A percentile compares a stretch with the other conserved stretches of the same genome.
phyloP scores from a whole-genome alignment of 1,139 yeast genomes.

The Geotrichum phurueaensis region DNA sequence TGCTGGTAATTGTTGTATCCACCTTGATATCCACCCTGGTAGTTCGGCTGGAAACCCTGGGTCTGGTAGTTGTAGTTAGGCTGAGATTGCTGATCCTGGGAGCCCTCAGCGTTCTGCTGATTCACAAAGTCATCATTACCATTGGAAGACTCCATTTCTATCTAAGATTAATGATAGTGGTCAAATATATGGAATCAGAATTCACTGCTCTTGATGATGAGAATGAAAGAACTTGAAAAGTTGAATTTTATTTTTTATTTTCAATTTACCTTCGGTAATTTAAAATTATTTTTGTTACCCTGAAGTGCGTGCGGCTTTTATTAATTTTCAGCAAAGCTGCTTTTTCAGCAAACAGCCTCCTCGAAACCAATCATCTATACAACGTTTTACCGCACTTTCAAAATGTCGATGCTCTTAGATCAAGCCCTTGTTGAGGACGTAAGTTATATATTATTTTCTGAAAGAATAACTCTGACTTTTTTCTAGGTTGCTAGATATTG shows the following conservation, averaged over 20 bases:
- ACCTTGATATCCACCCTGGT: slow-evolving; percentile 1
- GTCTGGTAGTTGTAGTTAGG: slow-evolving; percentile 4
- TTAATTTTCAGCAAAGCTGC: neutral
- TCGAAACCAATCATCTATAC: neutral
- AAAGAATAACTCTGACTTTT: neutral
- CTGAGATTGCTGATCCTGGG: neutral
- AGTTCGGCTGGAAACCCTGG: slow-evolving; percentile 5
- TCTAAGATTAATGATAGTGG: neutral
- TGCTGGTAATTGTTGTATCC: slow-evolving; percentile 4
- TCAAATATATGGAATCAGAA: neutral
- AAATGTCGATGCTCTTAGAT: slow-evolving; percentile 46
- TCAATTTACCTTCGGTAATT: neutral
- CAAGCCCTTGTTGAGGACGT: slow-evolving; percentile 51
- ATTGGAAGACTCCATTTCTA: slow-evolving; percentile 2
- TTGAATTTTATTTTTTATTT: neutral
- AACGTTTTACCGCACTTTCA: neutral
- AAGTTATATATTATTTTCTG: slow-evolving; percentile 20
- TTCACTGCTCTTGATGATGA: neutral
- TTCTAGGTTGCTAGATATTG: slow-evolving; percentile 54
- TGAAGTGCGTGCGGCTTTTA: neutral
- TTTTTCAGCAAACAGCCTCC: neutral
- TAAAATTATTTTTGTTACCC: slow-evolving; percentile 1
- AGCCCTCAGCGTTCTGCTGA: neutral
- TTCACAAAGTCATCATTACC: neutral
- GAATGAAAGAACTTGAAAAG: neutral